Conservation (phyloP, 106 monocot genomes). For the Dendrobium officinale region DNA sequence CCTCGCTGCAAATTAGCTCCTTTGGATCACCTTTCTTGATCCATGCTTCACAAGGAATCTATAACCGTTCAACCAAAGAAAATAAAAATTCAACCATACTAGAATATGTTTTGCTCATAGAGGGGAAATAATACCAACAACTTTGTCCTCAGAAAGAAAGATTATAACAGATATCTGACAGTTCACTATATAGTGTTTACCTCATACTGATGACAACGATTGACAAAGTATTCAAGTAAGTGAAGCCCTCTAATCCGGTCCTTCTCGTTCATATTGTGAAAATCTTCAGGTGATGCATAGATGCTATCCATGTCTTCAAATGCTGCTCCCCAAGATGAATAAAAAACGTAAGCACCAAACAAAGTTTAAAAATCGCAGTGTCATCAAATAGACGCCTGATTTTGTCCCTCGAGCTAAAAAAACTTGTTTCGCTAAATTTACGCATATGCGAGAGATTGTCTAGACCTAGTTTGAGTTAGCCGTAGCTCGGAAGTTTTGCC, state of each 20-base stretch:
- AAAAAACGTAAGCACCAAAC: not conserved
- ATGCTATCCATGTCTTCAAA: slow-evolving; percentile 96
- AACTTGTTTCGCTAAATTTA: no score
- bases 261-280: slow-evolving; percentile 42
- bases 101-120: not conserved
- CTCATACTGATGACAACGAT: slow-evolving; percentile 59
- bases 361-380: no score
- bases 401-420: no score
- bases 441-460: no score
- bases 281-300: slow-evolving; percentile 88
- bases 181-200: slow-evolving; percentile 21
- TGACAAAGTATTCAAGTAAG: slow-evolving; percentile 80
- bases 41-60: slow-evolving; percentile 84
- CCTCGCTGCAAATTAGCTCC: slow-evolving; percentile 83
- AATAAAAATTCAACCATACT: not conserved
- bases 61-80: slow-evolving; percentile 1
- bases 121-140: not conserved
- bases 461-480: no score
- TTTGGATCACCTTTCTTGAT: slow-evolving; percentile 77
- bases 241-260: slow-evolving; percentile 74
- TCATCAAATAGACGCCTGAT: no score
- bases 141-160: not conserved
- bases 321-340: slow-evolving; percentile 20
- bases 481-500: not conserved
- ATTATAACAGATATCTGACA: not conserved